Evolutionary conservation across 2,329 filamentous ascomycete genomes (phyloP).

Genomic region (Ophiostoma himal-ulmi): DNA sequence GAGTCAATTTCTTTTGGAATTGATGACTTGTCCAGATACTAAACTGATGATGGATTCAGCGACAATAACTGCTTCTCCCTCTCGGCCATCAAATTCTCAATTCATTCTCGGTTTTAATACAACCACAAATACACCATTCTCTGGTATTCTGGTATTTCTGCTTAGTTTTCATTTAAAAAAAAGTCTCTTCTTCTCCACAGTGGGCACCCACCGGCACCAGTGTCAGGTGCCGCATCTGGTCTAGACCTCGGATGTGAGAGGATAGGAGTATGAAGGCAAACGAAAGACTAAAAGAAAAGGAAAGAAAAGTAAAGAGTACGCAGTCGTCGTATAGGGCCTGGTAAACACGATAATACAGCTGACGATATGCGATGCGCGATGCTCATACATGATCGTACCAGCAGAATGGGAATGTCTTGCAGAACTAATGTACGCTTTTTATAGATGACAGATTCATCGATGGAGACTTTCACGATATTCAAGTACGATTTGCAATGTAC

Average conservation of each 20-base stretch:
- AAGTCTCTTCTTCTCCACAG: slow-evolving; percentile 14
- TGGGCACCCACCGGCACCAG: background rate
- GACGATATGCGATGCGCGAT: background rate
- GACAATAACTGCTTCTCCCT: background rate
- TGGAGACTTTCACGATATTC: background rate
- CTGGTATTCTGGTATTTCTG: too few relatives aligned
- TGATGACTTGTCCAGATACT: too few relatives aligned
- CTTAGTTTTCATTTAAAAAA: background rate
- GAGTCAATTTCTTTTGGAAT: too few relatives aligned
- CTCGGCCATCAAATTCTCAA: too few relatives aligned
- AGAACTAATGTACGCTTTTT: background rate
- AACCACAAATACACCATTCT: too few relatives aligned
- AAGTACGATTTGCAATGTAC: background rate
- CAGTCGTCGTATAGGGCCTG: too few relatives aligned
- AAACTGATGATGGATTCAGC: background rate
- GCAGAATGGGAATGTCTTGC: slow-evolving; percentile 9
- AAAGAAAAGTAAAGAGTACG: background rate
- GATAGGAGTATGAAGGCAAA: background rate
- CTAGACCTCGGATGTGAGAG: slow-evolving; percentile 9
- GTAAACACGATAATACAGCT: background rate
- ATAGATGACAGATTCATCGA: background rate
- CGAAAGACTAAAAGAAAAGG: background rate
- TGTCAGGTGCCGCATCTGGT: slow-evolving; percentile 18
- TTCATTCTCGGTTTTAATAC: too few relatives aligned
- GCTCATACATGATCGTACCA: slow-evolving; percentile 10